phyloP scores from a whole-genome alignment of 2,329 filamentous ascomycete genomes.

The Colletotrichum phormii region DNA sequence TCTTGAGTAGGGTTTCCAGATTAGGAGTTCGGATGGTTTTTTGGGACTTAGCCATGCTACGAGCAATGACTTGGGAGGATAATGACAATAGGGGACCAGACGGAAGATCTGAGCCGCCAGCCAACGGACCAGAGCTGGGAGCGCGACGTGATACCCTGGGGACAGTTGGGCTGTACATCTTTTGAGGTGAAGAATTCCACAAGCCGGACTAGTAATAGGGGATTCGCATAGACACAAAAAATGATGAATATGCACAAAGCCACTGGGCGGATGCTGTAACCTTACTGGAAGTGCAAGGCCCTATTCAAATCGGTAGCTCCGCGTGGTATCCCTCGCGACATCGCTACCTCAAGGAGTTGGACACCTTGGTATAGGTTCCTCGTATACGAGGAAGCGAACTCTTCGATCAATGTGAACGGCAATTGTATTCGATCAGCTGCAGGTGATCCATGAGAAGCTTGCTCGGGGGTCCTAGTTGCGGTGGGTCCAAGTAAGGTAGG shows the following conservation, averaged over 20 bases:
- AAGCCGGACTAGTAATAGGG: neutral
- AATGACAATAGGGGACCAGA: slow-evolving; percentile 15
- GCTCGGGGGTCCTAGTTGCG: no score
- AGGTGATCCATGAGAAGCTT: no score
- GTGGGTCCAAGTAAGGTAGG: no score
- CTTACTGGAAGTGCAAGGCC: neutral
- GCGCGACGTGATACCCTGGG: slow-evolving; percentile 23
- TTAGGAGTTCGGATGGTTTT: slow-evolving; percentile 13
- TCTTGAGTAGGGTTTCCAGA: neutral
- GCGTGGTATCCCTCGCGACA: neutral
- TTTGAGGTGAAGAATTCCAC: neutral
- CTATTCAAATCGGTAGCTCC: neutral
- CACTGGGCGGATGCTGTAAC: neutral
- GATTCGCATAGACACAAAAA: neutral
- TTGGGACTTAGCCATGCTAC: neutral
- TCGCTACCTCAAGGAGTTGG: neutral
- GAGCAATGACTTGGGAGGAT: slow-evolving; percentile 16
- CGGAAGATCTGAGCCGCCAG: neutral
- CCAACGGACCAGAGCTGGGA: slow-evolving; percentile 2
- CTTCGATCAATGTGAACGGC: no score
- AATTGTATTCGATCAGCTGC: no score
- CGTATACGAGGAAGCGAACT: no score
- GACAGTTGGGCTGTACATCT: neutral
- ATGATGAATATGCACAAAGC: neutral
- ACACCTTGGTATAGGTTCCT: no score